Evolutionary conservation across 2,329 filamentous ascomycete genomes (phyloP).

Genomic region (Ramularia endophylla): DNA sequence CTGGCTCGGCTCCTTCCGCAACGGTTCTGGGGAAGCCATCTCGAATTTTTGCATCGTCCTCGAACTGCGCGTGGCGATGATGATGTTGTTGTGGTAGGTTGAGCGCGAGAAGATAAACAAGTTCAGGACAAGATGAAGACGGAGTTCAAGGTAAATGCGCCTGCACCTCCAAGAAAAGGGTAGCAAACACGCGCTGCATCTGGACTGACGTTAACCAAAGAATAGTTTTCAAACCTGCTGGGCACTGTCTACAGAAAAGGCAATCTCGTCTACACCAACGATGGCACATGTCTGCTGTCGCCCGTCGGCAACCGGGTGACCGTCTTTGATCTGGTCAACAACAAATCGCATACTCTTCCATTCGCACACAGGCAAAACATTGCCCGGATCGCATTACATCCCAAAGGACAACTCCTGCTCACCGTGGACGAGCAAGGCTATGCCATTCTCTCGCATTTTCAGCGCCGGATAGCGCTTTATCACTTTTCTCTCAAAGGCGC

Average conservation of each 20-base stretch:
- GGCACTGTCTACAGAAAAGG: slow-evolving; percentile 98
- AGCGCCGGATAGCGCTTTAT: slow-evolving; percentile 78
- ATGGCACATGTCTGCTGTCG: slow-evolving; percentile 92
- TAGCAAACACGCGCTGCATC: slow-evolving; percentile 1
- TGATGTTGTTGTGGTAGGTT: not conserved
- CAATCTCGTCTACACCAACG: slow-evolving; percentile 92
- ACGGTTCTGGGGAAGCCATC: slow-evolving; percentile 2
- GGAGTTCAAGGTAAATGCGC: slow-evolving; percentile 75
- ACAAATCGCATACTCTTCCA: slow-evolving; percentile 79
- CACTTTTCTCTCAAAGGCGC: slow-evolving; percentile 90
- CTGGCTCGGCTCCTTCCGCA: no score
- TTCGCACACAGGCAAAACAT: slow-evolving; percentile 96
- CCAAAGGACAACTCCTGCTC: slow-evolving; percentile 84
- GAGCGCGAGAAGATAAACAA: not conserved
- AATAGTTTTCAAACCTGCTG: slow-evolving; percentile 92
- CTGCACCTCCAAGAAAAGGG: slow-evolving; percentile 1
- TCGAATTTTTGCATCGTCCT: slow-evolving; percentile 14
- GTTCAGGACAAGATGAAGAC: slow-evolving; percentile 89
- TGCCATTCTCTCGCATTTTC: slow-evolving; percentile 87
- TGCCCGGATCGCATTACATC: slow-evolving; percentile 76
- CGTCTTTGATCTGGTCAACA: slow-evolving; percentile 92
- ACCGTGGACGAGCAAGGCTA: slow-evolving; percentile 92
- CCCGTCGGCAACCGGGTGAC: slow-evolving; percentile 95
- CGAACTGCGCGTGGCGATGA: not conserved
- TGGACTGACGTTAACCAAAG: slow-evolving; percentile 16